phyloP scores from a whole-genome alignment of 495 filamentous ascomycete genomes.

The Neurospora sp. region DNA sequence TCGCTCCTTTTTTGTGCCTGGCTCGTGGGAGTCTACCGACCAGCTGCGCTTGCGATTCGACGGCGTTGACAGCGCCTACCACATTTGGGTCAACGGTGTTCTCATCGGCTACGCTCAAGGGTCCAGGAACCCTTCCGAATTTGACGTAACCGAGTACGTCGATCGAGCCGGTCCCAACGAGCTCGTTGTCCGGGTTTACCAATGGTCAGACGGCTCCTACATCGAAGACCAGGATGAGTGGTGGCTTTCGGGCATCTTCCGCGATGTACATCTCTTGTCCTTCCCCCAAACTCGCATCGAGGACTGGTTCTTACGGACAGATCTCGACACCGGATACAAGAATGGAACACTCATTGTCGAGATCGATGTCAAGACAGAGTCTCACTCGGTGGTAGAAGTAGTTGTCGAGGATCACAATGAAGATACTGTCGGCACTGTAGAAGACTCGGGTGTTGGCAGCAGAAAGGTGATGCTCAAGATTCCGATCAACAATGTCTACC shows the following conservation, averaged over 20 bases:
- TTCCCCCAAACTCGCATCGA: conserved; percentile 47
- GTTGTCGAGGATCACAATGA: too few species aligned
- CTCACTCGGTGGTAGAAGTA: not conserved
- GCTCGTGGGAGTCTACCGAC: conserved; percentile 15
- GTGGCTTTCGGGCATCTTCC: conserved; percentile 54
- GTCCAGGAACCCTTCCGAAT: conserved; percentile 52
- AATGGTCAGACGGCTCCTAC: conserved; percentile 54
- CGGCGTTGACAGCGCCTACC: conserved; percentile 57
- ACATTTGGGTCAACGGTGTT: conserved; percentile 51
- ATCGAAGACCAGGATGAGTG: conserved; percentile 56
- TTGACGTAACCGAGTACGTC: conserved; percentile 44
- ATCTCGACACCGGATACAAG: conserved; percentile 44
- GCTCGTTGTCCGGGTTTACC: conserved; percentile 49
- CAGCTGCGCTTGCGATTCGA: conserved; percentile 55
- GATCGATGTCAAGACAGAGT: conserved; percentile 27
- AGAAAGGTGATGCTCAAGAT: conserved; percentile 26
- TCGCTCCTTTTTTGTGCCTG: conserved; percentile 41
- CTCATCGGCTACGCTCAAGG: conserved; percentile 55
- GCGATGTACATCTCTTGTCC: conserved; percentile 52
- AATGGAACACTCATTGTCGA: conserved; percentile 42
- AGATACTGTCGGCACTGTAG: too few species aligned
- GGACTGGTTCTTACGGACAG: conserved; percentile 46
- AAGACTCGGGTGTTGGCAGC: not conserved
- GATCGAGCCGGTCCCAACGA: conserved; percentile 34
- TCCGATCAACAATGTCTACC: conserved; percentile 34